Evolutionary conservation across 768 basidiomycete genomes (phyloP), one percentile per base, ranked within the genome.

Genomic region (Chalciporus pseudorubinellus): DNA sequence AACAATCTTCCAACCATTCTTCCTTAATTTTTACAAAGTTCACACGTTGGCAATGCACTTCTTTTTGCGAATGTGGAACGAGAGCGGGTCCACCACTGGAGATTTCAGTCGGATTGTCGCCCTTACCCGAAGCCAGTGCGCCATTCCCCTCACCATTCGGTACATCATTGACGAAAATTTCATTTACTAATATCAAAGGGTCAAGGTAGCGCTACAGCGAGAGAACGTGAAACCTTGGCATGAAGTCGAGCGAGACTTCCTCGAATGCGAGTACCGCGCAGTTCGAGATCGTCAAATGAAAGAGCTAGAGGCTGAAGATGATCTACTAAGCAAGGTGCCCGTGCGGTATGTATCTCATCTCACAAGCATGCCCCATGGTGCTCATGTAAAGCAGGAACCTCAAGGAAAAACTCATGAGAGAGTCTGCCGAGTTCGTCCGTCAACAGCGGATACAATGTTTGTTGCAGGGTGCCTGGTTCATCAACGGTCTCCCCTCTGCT

Each of bases 21-120:
- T 95, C 71, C 77, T 95, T 56, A 89, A 89, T 59, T 90, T 94
- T 62, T 78, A 80, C 63, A 84, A 79, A 56, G 85, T 92, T 5
- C 93, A 97, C 67, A 74, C 78, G 10, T 72, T 93, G n/a, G 87
- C 88, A 6, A 83, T 85, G 4, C 81, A 81, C 41, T 94, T 95
- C 74, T 95, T 95, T 70, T 72, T 92, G n/a, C 81, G 90, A 29
- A 92, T 95, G 83, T 95, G 91, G 92, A 81, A 78, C 59, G 93
- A 95, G 65, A 89, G 88, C 60, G 85, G 86, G 12, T 88, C 93
- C 1, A 83, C 86, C 4, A 62, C 68, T 12, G 83, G 76, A 18
- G 93, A 95, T 69, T 92, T 93, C 57, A 75, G 78, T 31, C 84
- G 94, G 10, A 83, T 95, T 10, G 79, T 81, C 29, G 86, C 84